Base-by-base conservation (phyloP, 805 yeast species). In the Hanseniaspora occidentalis region DNA sequence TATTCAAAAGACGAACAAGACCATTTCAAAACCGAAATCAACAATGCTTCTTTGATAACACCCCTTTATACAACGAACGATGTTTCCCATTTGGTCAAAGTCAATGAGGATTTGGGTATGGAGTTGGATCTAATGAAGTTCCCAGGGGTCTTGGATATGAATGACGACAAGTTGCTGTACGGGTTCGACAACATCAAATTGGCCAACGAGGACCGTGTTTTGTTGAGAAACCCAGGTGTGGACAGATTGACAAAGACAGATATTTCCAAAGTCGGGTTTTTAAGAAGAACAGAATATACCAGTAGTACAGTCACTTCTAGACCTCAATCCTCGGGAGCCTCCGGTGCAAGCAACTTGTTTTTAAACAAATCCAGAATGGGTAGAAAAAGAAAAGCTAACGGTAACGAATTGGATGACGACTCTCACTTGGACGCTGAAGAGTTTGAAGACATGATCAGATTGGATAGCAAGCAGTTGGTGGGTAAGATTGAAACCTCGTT, bases 241-340 rank as follows among this genome's bases (percentile, higher is more conserved):
- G 68, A 58, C 27, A 55, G 53, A 40, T 38, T 53, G 6, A 52
- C 54, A 5, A 62, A 57, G 49, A 56, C 57, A 13, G 67, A 64
- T 44, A 48, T 54, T 38, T 63, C 69, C 17, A 64, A 65, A 35
- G 69, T 83, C 11, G 71, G 84, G n/a, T 88, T 89, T 62, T 69
- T 89, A 56, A 78, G 96, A 65, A 77, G 97, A 64, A 89, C 98
- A 0, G 97, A 92, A 56, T 89, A 89, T 57, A 81, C 85, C 44
- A 73, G 94, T 9, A 75, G 82, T 27, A 78, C 63, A 3, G 49
- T 50, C 21, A 46, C 57, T 3, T 45, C 75, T 39, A 69, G 69
- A 47, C 49, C 23, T 51, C 38, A 2, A 31, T 21, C 11, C 34
- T 37, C 21, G 34, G 23, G 18, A 27, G 38, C 21, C n/a, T n/a